A percentile compares a stretch with the other conserved stretches of the same genome.
Conservation (phyloP, 2,329 filamentous ascomycete species). For the Arthrocladium fulminans region DNA sequence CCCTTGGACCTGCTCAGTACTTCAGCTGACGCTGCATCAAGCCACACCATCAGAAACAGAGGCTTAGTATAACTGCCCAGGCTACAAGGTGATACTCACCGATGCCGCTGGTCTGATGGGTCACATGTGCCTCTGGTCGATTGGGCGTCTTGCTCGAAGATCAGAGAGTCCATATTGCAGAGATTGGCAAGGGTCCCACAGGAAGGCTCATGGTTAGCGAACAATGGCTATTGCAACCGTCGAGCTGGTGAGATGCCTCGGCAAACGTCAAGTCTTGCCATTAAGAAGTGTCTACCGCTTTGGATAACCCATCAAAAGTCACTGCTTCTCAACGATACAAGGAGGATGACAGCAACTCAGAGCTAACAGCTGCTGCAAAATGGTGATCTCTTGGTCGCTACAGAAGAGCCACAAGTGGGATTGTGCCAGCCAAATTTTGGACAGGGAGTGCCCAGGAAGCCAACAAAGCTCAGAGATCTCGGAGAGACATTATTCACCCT, state of each 20-base stretch:
- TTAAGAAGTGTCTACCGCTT: slow-evolving; percentile 8
- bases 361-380: neutral
- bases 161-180: slow-evolving; percentile 9
- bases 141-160: slow-evolving; percentile 7
- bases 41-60: slow-evolving; percentile 43
- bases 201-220: neutral
- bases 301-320: neutral
- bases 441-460: neutral
- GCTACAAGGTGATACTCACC: slow-evolving; percentile 40
- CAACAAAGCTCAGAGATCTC: neutral
- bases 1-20: neutral
- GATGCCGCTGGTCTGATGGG: slow-evolving; percentile 42
- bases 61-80: slow-evolving; percentile 41
- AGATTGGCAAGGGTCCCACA: neutral
- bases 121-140: slow-evolving; percentile 37
- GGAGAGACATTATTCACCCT: neutral
- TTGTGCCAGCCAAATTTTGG: neutral
- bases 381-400: neutral
- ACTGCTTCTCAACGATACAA: neutral
- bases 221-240: neutral
- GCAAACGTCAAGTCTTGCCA: neutral
- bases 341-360: neutral
- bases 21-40: slow-evolving; percentile 23
- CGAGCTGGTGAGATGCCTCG: neutral
- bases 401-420: neutral